Base-by-base conservation (phyloP, 1,139 yeast genomes). In the Kodamaea ohmeri region DNA sequence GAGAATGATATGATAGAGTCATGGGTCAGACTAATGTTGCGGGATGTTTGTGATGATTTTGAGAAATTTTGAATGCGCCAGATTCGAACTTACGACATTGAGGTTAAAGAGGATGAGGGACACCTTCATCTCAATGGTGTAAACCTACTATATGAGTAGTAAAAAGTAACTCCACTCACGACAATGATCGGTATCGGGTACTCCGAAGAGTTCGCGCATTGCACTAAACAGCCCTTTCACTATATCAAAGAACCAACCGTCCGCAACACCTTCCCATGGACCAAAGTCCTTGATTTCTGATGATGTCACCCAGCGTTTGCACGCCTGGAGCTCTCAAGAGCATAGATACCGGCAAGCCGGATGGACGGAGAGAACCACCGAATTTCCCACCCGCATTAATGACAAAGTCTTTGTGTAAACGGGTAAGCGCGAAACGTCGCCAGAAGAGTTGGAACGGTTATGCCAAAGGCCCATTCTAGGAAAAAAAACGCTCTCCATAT, bases 131-230 rank as follows among this genome's bases (percentile, higher is more conserved):
- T 15, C 12, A 8, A 28, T 31, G 27, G n/a, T n/a, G n/a, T n/a
- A 9, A 20, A 20, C 22, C 22, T 20, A 20, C 22, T 9, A 20
- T 20, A 20, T 20, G 8, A 20, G 9, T 9, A 13, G 26, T 13
- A 49, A 53, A 52, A 49, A 62, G 28, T 25, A 25, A 57, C 71
- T 63, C 56, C 43, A 56, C 75, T 65, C 70, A 57, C 60, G 65
- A 66, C 80, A 75, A 71, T 80, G 83, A 80, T 80, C 87, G 87
- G 87, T 80, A 80, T 80, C 86, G 87, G 78, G 87, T 80, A 75
- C 80, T 61, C 64, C 52, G 50, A 16, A 46, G 48, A 65, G 80
- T 78, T 76, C 82, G 79, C 82, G 78, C 74, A 80, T 80, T 80
- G 87, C 83, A 80, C 87, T 80, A 75, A 80, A 78, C 65, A 79